Conservation (phyloP, 352 stramenopile genomes). For the Plasmopara muralis region DNA sequence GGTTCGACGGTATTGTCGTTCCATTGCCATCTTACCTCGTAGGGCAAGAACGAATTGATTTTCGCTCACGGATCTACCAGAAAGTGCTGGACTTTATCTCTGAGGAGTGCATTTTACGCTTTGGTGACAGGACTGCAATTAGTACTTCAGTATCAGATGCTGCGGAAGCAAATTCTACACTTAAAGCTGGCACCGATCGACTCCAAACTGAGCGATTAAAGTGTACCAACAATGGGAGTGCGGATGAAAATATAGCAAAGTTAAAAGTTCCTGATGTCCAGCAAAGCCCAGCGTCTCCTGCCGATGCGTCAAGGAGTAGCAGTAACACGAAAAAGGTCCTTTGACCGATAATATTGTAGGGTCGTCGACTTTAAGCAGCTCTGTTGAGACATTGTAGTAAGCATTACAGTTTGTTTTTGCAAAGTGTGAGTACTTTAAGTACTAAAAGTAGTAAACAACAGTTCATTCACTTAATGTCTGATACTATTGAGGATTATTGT, state of each 20-base stretch:
- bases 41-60: constrained; percentile 61
- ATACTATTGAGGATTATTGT: too few species aligned
- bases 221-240: not conserved
- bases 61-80: constrained; percentile 73
- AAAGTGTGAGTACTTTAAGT: too few species aligned
- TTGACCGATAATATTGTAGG: not conserved
- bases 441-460: too few species aligned
- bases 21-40: constrained; percentile 69
- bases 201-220: constrained; percentile 7
- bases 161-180: not conserved
- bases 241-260: constrained; percentile 1
- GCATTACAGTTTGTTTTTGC: not conserved
- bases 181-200: constrained; percentile 1
- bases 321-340: constrained; percentile 14
- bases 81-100: constrained; percentile 82
- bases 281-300: constrained; percentile 1
- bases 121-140: constrained; percentile 16
- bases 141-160: not conserved
- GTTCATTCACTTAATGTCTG: too few species aligned
- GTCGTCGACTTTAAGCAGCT: not conserved
- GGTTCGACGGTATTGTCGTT: constrained; percentile 78
- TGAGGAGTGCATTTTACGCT: constrained; percentile 67
- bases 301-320: constrained; percentile 8
- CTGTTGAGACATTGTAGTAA: not conserved
- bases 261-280: constrained; percentile 1